Percentiles rank a stretch among this genome's conserved stretches.
Evolutionary conservation across 208 protist genomes (phyloP).

Genomic region (Phytomonas serpens): DNA sequence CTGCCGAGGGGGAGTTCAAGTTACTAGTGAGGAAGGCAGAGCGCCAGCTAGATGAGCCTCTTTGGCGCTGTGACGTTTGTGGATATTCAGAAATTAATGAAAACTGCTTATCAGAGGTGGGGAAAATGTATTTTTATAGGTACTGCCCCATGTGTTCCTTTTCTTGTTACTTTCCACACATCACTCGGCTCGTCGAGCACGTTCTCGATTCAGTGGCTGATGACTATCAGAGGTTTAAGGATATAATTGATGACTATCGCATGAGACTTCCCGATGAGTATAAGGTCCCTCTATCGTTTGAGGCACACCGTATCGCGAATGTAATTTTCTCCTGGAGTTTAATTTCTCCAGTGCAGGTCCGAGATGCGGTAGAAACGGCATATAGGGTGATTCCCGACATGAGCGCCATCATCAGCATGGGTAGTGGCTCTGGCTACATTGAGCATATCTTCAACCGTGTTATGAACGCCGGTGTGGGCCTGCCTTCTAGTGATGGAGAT

Average conservation of each 20-base stretch:
- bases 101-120: constrained; percentile 37
- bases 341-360: constrained; percentile 52
- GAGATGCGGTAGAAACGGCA: constrained; percentile 59
- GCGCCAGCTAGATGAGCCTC: constrained; percentile 25
- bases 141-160: constrained; percentile 66
- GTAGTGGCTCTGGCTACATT: constrained; percentile 77
- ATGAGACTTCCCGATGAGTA: constrained; percentile 53
- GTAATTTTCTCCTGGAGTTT: constrained; percentile 82
- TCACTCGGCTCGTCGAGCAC: constrained; percentile 71
- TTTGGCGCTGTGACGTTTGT: constrained; percentile 76
- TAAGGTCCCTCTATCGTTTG: constrained; percentile 75
- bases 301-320: constrained; percentile 74
- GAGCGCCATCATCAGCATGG: constrained; percentile 58
- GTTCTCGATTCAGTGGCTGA: constrained; percentile 52
- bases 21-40: constrained; percentile 33
- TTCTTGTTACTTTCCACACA: constrained; percentile 76
- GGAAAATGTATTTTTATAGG: constrained; percentile 62
- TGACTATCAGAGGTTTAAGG: constrained; percentile 85
- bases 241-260: constrained; percentile 63
- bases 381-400: constrained; percentile 43
- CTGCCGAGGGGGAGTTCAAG: constrained; percentile 45
- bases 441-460: constrained; percentile 88
- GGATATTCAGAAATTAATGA: constrained; percentile 58
- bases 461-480: constrained; percentile 31
- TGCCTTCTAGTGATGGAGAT: constrained; percentile 3